A percentile compares a stretch with the other conserved stretches of the same genome.
phyloP scores from a whole-genome alignment of 139 green algal species.

The Auxenochlorella pyrenoidosa region DNA sequence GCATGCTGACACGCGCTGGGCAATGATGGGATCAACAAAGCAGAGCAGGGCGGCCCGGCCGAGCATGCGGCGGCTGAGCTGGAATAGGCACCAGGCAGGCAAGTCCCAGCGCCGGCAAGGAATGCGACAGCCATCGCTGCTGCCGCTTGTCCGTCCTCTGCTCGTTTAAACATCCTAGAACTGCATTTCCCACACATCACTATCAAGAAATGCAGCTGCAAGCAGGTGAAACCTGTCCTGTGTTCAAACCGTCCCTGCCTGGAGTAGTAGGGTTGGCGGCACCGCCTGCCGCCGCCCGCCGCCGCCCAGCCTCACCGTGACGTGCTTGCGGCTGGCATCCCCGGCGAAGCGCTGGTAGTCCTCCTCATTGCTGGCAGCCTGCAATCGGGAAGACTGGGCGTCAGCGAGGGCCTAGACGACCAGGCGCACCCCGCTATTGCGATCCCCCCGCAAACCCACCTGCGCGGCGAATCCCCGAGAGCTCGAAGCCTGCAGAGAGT shows the following conservation, averaged over 20 bases:
- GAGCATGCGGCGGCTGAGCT: no score
- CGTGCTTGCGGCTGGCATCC: slow-evolving; percentile 25
- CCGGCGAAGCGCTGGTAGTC: slow-evolving; percentile 63
- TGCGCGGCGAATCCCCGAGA: slow-evolving; percentile 30
- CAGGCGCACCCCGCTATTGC: background rate
- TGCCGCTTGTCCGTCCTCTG: no score
- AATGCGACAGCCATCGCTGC: background rate
- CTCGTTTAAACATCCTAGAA: no score
- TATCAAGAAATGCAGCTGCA: no score
- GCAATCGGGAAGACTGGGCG: background rate
- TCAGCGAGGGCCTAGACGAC: background rate
- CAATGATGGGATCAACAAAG: no score
- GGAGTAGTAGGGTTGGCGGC: slow-evolving; percentile 25
- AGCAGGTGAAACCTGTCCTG: no score
- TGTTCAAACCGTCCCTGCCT: no score
- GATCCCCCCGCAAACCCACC: slow-evolving; percentile 16
- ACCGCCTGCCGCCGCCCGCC: background rate
- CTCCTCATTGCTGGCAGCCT: slow-evolving; percentile 65
- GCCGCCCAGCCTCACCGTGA: background rate
- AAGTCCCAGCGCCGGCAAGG: background rate
- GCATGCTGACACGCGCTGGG: no score
- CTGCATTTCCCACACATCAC: no score
- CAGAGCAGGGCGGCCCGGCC: no score
- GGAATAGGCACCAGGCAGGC: no score
- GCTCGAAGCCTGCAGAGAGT: slow-evolving; percentile 32